Evolutionary conservation across 1,139 yeast species (phyloP).

Genomic region (Suhomyces taliae): DNA sequence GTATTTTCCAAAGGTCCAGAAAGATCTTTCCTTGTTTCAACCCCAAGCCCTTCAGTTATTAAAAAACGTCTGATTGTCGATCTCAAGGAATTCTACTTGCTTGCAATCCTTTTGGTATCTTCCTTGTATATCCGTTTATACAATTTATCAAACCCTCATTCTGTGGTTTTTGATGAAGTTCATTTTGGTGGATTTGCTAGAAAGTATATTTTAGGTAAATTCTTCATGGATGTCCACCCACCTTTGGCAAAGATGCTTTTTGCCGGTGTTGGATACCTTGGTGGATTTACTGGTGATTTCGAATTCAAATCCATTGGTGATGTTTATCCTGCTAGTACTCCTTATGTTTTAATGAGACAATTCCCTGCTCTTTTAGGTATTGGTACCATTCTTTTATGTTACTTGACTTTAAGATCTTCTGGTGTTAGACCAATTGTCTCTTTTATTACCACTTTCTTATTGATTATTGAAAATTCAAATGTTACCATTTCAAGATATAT

Average conservation of each 20-base stretch:
- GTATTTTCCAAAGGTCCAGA: constrained; percentile 25
- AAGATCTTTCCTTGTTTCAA: constrained; percentile 32
- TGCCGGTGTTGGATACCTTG: constrained; percentile 71
- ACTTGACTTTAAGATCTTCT: constrained; percentile 78
- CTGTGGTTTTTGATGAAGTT: constrained; percentile 93
- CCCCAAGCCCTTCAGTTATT: constrained; percentile 21
- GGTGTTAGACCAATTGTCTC: constrained; percentile 85
- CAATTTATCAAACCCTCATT: constrained; percentile 63
- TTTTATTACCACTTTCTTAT: constrained; percentile 61
- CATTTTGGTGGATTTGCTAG: constrained; percentile 81
- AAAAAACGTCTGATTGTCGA: constrained; percentile 23
- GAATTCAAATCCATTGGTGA: constrained; percentile 73
- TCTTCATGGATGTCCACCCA: constrained; percentile 93
- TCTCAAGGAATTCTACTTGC: constrained; percentile 27
- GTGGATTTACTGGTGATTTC: constrained; percentile 79
- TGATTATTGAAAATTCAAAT: constrained; percentile 81
- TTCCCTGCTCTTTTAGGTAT: constrained; percentile 84
- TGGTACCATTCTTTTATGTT: constrained; percentile 72
- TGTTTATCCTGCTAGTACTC: constrained; percentile 56
- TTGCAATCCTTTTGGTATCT: constrained; percentile 53
- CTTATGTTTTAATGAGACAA: constrained; percentile 80
- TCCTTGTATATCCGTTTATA: constrained; percentile 50
- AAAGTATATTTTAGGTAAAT: constrained; percentile 68
- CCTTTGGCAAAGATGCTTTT: constrained; percentile 88
- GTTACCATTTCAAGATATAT: constrained; percentile 90